Percentiles rank a stretch among this genome's conserved stretches.
phyloP scores from a whole-genome alignment of 108 stramenopile genomes.

The Schizochytrium sp. region DNA sequence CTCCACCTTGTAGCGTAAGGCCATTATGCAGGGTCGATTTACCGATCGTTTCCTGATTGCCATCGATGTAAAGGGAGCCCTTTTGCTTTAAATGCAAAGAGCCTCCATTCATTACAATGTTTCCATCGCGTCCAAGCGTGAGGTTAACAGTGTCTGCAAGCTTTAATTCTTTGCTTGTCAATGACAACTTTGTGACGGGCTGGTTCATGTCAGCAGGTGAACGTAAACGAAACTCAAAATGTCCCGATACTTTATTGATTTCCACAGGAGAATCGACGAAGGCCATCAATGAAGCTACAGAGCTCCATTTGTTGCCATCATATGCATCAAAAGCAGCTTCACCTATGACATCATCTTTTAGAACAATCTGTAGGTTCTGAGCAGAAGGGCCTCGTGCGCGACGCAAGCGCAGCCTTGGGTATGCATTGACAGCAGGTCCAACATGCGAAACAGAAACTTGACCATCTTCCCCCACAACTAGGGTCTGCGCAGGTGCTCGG shows the following conservation, averaged over 20 bases:
- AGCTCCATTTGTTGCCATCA: background rate
- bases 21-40: background rate
- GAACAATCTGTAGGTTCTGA: background rate
- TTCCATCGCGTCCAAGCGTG: background rate
- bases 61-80: background rate
- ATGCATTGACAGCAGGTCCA: background rate
- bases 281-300: background rate
- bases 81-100: background rate
- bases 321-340: background rate
- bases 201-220: background rate
- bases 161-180: background rate
- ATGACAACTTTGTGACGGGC: background rate
- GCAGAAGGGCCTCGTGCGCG: slow-evolving; percentile 1
- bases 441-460: background rate
- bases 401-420: background rate
- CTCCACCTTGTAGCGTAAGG: background rate
- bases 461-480: background rate
- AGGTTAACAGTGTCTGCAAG: slow-evolving; percentile 29
- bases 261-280: background rate
- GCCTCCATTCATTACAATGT: background rate
- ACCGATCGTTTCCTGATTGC: background rate
- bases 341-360: background rate
- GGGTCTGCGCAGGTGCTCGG: background rate
- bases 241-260: background rate
- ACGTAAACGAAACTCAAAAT: background rate